phyloP scores from a whole-genome alignment of 2,329 filamentous ascomycete genomes.

The Sphaceloma murrayae region DNA sequence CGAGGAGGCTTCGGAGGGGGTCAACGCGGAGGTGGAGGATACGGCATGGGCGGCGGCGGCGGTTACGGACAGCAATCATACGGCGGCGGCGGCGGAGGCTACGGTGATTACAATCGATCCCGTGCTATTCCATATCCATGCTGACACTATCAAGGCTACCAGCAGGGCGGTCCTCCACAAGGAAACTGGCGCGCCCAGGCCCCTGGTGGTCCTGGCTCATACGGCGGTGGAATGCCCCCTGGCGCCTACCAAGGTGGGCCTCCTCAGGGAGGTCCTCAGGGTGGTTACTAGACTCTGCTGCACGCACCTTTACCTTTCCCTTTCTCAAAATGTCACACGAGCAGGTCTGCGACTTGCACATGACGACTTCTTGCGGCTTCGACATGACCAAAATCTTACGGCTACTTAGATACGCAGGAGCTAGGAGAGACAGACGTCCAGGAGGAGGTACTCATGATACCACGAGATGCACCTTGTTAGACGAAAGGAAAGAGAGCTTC shows the following conservation, averaged over 20 bases:
- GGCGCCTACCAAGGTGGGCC: conserved; percentile 15
- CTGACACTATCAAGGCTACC: conserved; percentile 12
- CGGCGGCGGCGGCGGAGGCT: conserved; percentile 21
- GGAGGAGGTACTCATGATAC: conserved; percentile 14
- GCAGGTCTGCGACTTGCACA: conserved; percentile 11
- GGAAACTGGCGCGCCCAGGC: conserved; percentile 17
- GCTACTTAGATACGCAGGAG: conserved; percentile 6
- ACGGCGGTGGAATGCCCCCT: conserved; percentile 6
- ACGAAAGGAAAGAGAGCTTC: conserved; percentile 6
- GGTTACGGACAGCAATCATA: conserved; percentile 23
- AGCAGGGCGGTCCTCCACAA: conserved; percentile 19
- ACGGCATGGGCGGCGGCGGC: conserved; percentile 23
- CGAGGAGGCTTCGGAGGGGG: conserved; percentile 34
- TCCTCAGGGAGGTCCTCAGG: conserved; percentile 14
- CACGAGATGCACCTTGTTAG: conserved; percentile 11
- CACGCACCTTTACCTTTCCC: background rate
- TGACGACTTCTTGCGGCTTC: background rate
- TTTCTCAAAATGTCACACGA: background rate
- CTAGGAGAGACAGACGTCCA: conserved; percentile 8
- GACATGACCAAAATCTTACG: conserved; percentile 3
- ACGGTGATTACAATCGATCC: conserved; percentile 21
- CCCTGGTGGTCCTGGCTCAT: conserved; percentile 3
- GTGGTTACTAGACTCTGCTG: background rate
- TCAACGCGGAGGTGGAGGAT: conserved; percentile 24
- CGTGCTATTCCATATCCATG: background rate